A percentile compares a stretch with the other conserved stretches of the same genome.
Conservation (phyloP, 805 yeast species). For the Candida odintsovae region DNA sequence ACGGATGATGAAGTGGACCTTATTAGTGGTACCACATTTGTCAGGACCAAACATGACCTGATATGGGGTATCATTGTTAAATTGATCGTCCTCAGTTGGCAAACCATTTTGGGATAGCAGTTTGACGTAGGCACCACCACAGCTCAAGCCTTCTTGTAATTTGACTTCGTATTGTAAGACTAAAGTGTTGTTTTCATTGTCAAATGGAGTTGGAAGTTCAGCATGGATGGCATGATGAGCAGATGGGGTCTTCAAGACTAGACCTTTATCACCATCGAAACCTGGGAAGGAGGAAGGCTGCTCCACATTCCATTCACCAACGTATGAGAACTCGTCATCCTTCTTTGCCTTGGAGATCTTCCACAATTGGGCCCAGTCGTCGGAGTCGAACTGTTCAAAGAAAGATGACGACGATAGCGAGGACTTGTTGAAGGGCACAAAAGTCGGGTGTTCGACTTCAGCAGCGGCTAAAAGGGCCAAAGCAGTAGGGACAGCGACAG, state of each 20-base stretch:
- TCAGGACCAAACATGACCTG: constrained; percentile 95
- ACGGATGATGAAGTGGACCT: constrained; percentile 69
- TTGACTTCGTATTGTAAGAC: constrained; percentile 90
- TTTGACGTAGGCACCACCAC: constrained; percentile 91
- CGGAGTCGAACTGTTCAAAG: constrained; percentile 58
- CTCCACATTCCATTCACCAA: constrained; percentile 74
- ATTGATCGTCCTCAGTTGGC: constrained; percentile 34
- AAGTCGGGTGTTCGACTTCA: constrained; percentile 22
- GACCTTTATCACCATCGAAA: constrained; percentile 61
- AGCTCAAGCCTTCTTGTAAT: constrained; percentile 66
- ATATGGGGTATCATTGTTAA: constrained; percentile 64
- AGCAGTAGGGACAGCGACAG: constrained; percentile 20
- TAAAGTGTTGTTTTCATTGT: constrained; percentile 56
- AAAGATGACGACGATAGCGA: constrained; percentile 39
- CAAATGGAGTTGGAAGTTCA: constrained; percentile 49
- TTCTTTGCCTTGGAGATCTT: constrained; percentile 50
- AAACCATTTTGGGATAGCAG: constrained; percentile 45
- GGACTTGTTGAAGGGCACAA: constrained; percentile 31
- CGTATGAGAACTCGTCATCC: constrained; percentile 51
- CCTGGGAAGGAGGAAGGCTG: constrained; percentile 56
- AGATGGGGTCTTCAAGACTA: constrained; percentile 70
- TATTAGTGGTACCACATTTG: constrained; percentile 75
- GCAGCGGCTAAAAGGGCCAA: constrained; percentile 15
- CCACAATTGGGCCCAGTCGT: constrained; percentile 43
- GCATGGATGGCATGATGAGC: constrained; percentile 80